phyloP scores from a whole-genome alignment of 1,284 basidiomycete genomes.

The Hemileia vastatrix region DNA sequence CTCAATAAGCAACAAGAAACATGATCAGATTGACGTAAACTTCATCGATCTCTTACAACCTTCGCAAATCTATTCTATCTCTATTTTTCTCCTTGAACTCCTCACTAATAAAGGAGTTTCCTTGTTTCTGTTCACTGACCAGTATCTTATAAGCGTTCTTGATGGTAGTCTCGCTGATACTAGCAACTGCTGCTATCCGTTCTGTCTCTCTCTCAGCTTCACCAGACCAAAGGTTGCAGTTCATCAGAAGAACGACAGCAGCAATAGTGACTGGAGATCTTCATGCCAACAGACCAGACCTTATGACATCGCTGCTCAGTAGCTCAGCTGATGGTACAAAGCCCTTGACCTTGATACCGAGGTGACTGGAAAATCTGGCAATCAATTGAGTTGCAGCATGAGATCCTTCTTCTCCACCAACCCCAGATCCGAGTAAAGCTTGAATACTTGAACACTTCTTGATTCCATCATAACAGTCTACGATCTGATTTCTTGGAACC shows the following conservation, averaged over 20 bases:
- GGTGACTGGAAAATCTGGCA: too few species aligned
- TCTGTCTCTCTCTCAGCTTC: slow-evolving; percentile 32
- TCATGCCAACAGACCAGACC: slow-evolving; percentile 38
- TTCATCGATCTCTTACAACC: too few species aligned
- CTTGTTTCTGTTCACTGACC: neutral
- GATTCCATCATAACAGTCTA: slow-evolving; percentile 43
- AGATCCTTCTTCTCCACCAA: neutral
- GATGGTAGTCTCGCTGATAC: slow-evolving; percentile 43
- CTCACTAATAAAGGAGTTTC: neutral
- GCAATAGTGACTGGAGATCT: slow-evolving; percentile 43
- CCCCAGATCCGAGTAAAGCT: too few species aligned
- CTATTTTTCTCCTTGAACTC: too few species aligned
- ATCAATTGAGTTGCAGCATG: too few species aligned
- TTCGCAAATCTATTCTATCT: too few species aligned
- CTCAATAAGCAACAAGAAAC: too few species aligned
- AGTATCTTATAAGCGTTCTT: slow-evolving; percentile 36
- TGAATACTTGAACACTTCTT: slow-evolving; percentile 37
- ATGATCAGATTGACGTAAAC: too few species aligned
- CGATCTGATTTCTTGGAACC: slow-evolving; percentile 41
- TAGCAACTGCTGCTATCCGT: slow-evolving; percentile 39
- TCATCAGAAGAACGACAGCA: slow-evolving; percentile 41
- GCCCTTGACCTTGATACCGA: too few species aligned
- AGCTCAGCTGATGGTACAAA: slow-evolving; percentile 23
- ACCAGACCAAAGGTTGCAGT: slow-evolving; percentile 32
- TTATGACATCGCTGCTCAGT: slow-evolving; percentile 34